A percentile compares a stretch with the other conserved stretches of the same genome.
These are phyloP conservation scores for Xerocomellus chrysenteron DNA, from an alignment of 768 basidiomycete genomes.

Conservation along the genomic window DNA sequence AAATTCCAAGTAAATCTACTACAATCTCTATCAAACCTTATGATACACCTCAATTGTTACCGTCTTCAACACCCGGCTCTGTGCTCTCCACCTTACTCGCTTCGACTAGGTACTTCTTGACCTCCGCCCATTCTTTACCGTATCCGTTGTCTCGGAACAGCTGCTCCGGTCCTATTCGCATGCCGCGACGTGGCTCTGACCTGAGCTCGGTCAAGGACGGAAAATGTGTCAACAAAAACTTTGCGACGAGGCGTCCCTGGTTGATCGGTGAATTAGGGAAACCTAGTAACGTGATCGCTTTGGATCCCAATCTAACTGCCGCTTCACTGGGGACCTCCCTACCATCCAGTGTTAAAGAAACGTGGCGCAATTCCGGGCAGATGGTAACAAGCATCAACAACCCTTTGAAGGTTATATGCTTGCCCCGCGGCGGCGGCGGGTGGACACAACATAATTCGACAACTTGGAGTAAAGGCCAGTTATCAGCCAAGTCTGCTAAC, in stretches of 20 bases:
- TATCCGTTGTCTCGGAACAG: too few relatives aligned
- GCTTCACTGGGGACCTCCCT: not conserved
- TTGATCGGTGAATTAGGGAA: constrained; percentile 1
- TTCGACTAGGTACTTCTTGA: not conserved
- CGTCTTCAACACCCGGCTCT: not conserved
- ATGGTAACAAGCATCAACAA: not conserved
- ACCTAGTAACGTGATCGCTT: not conserved
- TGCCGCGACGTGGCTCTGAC: too few relatives aligned
- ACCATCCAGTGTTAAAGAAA: not conserved
- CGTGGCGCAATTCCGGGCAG: not conserved
- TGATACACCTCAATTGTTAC: not conserved
- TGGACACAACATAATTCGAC: not conserved
- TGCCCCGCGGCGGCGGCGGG: not conserved
- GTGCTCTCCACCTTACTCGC: not conserved
- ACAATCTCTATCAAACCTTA: not conserved
- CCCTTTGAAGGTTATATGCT: not conserved
- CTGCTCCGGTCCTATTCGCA: too few relatives aligned
- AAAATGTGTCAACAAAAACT: not conserved
- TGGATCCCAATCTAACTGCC: not conserved
- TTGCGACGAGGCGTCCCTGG: not conserved
- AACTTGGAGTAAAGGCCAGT: not conserved
- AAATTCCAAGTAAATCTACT: too few relatives aligned
- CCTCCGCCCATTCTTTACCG: not conserved
- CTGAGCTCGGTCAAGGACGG: not conserved
- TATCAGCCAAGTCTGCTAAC: not conserved